phyloP scores from a whole-genome alignment of 192 early-diverging fungal species.

The Rhizoclosmatium globosum region DNA sequence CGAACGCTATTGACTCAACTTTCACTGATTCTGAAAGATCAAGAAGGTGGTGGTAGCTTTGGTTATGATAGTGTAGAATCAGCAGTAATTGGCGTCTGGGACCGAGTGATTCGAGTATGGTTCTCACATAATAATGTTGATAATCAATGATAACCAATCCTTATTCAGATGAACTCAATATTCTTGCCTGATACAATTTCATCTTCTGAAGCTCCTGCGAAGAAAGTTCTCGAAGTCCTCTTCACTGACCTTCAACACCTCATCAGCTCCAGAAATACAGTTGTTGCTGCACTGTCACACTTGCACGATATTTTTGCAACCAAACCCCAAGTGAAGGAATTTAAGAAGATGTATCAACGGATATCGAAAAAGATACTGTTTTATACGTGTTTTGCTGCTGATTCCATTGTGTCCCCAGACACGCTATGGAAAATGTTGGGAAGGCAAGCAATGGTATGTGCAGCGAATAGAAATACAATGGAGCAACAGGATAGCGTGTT shows the following conservation, averaged over 20 bases:
- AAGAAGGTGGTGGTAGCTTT: not conserved
- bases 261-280: not conserved
- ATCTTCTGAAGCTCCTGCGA: not conserved
- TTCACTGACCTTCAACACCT: not conserved
- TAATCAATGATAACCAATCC: not conserved
- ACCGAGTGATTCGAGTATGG: conserved; percentile 12
- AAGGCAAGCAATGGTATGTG: not conserved
- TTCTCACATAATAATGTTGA: not conserved
- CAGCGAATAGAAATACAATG: not conserved
- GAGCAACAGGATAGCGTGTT: not conserved
- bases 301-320: not conserved
- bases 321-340: not conserved
- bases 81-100: conserved; percentile 22
- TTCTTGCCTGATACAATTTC: not conserved
- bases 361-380: conserved; percentile 17
- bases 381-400: conserved; percentile 24
- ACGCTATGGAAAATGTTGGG: not conserved
- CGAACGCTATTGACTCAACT: not conserved
- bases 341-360: not conserved
- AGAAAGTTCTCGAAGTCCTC: not conserved
- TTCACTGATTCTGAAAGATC: not conserved
- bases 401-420: not conserved
- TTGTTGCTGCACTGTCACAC: conserved; percentile 25
- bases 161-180: conserved; percentile 3
- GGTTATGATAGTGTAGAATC: conserved; percentile 15